Evolutionary conservation across 2,329 filamentous ascomycete species (phyloP).

Genomic region (Aureobasidium zeae): DNA sequence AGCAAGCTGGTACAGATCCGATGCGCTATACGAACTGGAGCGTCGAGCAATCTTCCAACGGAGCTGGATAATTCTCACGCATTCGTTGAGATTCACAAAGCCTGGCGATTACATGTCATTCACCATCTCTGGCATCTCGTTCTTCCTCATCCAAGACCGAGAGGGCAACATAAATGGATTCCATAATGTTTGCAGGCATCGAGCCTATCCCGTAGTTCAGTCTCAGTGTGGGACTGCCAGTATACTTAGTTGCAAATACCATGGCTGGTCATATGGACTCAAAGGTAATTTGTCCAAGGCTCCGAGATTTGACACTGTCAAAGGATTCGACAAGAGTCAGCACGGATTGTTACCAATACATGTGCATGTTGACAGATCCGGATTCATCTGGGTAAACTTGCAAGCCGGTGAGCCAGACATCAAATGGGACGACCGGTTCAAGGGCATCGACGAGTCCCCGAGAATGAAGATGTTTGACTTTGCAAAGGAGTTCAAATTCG

Average conservation of each 20-base stretch:
- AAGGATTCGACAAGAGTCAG: slow-evolving; percentile 47
- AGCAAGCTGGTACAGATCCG: slow-evolving; percentile 37
- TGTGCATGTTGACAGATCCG: slow-evolving; percentile 23
- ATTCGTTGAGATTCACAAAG: slow-evolving; percentile 23
- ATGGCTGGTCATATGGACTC: slow-evolving; percentile 54
- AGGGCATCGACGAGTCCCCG: slow-evolving; percentile 38
- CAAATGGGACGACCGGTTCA: slow-evolving; percentile 45
- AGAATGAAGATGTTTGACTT: slow-evolving; percentile 41
- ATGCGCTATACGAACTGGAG: slow-evolving; percentile 39
- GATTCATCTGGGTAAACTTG: slow-evolving; percentile 52
- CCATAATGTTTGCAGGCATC: slow-evolving; percentile 54
- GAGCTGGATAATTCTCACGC: slow-evolving; percentile 29
- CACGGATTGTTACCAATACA: slow-evolving; percentile 41
- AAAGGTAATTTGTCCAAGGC: slow-evolving; percentile 51
- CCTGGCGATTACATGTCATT: slow-evolving; percentile 23
- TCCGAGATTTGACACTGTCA: slow-evolving; percentile 47
- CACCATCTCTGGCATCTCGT: slow-evolving; percentile 21
- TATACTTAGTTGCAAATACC: slow-evolving; percentile 52
- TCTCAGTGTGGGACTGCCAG: slow-evolving; percentile 42
- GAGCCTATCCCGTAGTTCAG: slow-evolving; percentile 50
- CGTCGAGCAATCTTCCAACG: slow-evolving; percentile 36
- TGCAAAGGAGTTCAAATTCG: slow-evolving; percentile 44
- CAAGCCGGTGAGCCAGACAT: slow-evolving; percentile 41
- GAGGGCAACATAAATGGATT: slow-evolving; percentile 46
- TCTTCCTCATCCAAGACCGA: slow-evolving; percentile 20